These are phyloP conservation scores for Lycium barbarum DNA, from an alignment of 257 asterid species.

Conservation along the genomic window DNA sequence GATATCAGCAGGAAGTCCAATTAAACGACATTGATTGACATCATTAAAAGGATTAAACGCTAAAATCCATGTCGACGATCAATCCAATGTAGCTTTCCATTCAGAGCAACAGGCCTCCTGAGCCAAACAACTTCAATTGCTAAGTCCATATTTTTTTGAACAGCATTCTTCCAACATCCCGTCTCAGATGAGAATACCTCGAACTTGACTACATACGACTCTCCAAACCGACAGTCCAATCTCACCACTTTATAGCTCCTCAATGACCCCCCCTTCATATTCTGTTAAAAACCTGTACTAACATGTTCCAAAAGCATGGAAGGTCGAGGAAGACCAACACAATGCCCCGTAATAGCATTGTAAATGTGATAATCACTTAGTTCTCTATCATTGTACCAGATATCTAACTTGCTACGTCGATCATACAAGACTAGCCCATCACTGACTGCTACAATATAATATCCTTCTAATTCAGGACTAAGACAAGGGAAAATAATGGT, in stretches of 20 bases:
- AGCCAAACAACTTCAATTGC: background rate
- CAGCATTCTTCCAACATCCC: background rate
- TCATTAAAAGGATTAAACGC: background rate
- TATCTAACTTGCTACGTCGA: background rate
- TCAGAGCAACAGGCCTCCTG: background rate
- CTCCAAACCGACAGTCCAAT: background rate
- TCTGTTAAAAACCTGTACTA: background rate
- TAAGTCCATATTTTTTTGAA: background rate
- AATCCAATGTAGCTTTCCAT: slow-evolving; percentile 10
- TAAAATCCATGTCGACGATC: background rate
- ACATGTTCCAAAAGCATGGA: background rate
- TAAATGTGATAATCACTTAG: background rate
- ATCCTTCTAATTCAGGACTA: background rate
- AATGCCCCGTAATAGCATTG: background rate
- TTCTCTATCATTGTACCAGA: no score
- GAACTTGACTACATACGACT: background rate
- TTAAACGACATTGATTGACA: background rate
- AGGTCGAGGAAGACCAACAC: background rate
- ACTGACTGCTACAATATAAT: background rate
- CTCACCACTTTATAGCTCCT: slow-evolving; percentile 17
- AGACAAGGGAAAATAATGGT: background rate
- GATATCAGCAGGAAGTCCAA: background rate
- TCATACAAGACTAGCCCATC: slow-evolving; percentile 1
- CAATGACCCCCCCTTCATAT: background rate
- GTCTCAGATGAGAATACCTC: slow-evolving; percentile 12